phyloP scores from a whole-genome alignment of 2,329 filamentous ascomycete species.

The Dothiorella sarmentorum region DNA sequence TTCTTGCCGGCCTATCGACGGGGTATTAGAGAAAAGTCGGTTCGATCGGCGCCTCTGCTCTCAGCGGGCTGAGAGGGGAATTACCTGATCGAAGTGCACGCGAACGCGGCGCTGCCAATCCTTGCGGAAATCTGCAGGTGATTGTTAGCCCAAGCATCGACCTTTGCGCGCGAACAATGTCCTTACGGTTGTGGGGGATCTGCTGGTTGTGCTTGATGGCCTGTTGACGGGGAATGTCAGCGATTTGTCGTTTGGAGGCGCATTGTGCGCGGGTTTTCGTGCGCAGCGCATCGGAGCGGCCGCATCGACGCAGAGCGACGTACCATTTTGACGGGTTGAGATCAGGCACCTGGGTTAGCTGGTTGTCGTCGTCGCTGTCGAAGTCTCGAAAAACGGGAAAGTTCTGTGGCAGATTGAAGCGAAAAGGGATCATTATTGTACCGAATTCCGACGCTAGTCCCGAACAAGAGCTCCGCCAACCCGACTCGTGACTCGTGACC shows the following conservation, averaged over 20 bases:
- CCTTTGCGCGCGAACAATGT: neutral
- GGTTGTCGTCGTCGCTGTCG: constrained; percentile 17
- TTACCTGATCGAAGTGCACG: constrained; percentile 99
- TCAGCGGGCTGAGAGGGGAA: constrained; percentile 50
- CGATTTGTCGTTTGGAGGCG: neutral
- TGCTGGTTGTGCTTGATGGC: constrained; percentile 99
- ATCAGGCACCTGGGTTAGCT: constrained; percentile 16
- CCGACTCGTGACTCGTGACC: neutral
- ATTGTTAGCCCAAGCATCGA: constrained; percentile 28
- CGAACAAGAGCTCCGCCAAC: too few species aligned
- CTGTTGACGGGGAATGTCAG: constrained; percentile 34
- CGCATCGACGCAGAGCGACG: neutral
- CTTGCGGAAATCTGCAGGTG: constrained; percentile 85
- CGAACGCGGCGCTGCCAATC: constrained; percentile 99
- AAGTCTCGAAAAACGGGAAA: constrained; percentile 7
- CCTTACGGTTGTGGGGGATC: constrained; percentile 79
- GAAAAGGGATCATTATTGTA: constrained; percentile 1
- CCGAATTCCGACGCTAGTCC: constrained; percentile 6
- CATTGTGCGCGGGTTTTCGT: neutral
- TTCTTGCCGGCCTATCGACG: constrained; percentile 82
- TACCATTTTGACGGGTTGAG: constrained; percentile 18
- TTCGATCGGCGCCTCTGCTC: constrained; percentile 49
- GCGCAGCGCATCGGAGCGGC: neutral
- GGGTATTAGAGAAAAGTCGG: constrained; percentile 29
- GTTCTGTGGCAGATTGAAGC: constrained; percentile 15